phyloP scores from a whole-genome alignment of 805 yeast genomes.

The Diddensiella caesifluorescens region DNA sequence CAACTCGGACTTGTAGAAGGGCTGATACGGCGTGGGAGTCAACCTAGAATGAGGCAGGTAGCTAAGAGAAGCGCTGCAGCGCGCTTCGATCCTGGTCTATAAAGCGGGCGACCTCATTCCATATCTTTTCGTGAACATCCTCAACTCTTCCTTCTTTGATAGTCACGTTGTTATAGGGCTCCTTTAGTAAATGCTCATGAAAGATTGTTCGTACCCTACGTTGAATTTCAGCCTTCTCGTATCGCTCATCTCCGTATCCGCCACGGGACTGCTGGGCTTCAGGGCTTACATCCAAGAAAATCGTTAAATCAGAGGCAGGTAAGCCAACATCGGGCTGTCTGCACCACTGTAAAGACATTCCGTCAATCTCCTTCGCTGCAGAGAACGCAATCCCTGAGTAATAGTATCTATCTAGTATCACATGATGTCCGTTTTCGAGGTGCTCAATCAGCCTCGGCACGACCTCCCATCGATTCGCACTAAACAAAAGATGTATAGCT shows the following conservation, averaged over 20 bases:
- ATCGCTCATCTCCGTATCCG: conserved; percentile 93
- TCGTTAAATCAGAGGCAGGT: conserved; percentile 77
- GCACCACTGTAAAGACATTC: conserved; percentile 71
- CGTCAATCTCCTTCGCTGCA: conserved; percentile 57
- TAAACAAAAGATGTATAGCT: conserved; percentile 78
- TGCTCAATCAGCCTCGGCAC: conserved; percentile 41
- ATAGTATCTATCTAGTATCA: conserved; percentile 80
- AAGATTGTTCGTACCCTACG: conserved; percentile 61
- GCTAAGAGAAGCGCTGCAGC: too few relatives aligned
- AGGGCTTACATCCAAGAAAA: conserved; percentile 64
- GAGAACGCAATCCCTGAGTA: conserved; percentile 94
- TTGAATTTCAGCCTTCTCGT: conserved; percentile 75
- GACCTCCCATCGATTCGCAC: conserved; percentile 94
- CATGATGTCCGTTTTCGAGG: conserved; percentile 48
- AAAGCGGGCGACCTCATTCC: too few relatives aligned
- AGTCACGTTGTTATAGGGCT: neutral
- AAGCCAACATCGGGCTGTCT: conserved; percentile 74
- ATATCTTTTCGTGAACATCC: too few relatives aligned
- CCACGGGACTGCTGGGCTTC: conserved; percentile 45
- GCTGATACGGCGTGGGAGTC: too few relatives aligned
- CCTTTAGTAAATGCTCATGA: conserved; percentile 23
- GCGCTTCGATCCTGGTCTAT: too few relatives aligned
- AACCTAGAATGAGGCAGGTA: too few relatives aligned
- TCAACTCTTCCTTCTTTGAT: too few relatives aligned
- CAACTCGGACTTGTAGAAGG: neutral